phyloP scores from a whole-genome alignment of 371 early-diverging fungal genomes.

The Syncephalastrum sp. region DNA sequence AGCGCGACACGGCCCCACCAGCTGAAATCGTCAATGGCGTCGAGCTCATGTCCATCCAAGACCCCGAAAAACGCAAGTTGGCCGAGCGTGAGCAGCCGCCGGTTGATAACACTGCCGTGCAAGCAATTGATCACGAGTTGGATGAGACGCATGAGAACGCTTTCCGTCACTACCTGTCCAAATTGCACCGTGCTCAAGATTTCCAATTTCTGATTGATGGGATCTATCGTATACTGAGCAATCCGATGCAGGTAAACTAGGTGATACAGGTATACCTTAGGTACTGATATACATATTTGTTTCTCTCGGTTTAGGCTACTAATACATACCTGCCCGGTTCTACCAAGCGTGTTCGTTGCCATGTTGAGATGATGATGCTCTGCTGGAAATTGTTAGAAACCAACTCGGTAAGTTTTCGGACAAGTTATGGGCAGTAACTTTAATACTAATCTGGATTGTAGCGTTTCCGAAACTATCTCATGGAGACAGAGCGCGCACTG shows the following conservation, averaged over 20 bases:
- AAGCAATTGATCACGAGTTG: slow-evolving; percentile 7
- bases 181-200: slow-evolving; percentile 77
- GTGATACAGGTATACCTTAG: neutral
- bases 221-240: slow-evolving; percentile 73
- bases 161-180: slow-evolving; percentile 73
- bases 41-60: slow-evolving; percentile 15
- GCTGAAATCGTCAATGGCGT: slow-evolving; percentile 13
- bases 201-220: slow-evolving; percentile 74
- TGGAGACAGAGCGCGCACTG: slow-evolving; percentile 71
- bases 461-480: slow-evolving; percentile 67
- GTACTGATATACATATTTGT: neutral
- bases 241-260: slow-evolving; percentile 67
- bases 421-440: neutral
- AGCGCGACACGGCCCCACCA: slow-evolving; percentile 8
- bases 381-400: slow-evolving; percentile 81
- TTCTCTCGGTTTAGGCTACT: slow-evolving; percentile 45
- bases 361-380: slow-evolving; percentile 76
- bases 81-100: slow-evolving; percentile 16
- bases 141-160: slow-evolving; percentile 52
- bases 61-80: slow-evolving; percentile 18
- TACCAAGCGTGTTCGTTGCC: slow-evolving; percentile 67
- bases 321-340: slow-evolving; percentile 81
- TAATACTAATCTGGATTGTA: slow-evolving; percentile 10
- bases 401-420: slow-evolving; percentile 58
- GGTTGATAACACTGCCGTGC: slow-evolving; percentile 12